Conservation (phyloP, 2,329 filamentous ascomycete genomes). For the Seiridium cupressi region DNA sequence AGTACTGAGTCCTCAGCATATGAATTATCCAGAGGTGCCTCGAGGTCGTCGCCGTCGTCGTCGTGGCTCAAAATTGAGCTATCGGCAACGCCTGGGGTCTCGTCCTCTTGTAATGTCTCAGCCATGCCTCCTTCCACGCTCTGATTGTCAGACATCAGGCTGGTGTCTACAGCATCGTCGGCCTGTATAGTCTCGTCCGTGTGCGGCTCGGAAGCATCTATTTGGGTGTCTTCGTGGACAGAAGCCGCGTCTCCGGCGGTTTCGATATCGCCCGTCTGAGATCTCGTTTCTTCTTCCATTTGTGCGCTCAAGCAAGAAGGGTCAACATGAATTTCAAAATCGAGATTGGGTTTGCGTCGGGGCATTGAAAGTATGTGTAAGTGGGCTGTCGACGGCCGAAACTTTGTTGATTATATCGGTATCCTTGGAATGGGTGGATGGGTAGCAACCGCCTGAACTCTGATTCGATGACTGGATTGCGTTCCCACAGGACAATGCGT, state of each 20-base stretch:
- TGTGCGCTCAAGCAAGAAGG: constrained; percentile 39
- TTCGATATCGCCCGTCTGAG: constrained; percentile 7
- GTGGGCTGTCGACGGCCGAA: neutral
- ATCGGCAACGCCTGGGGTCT: neutral
- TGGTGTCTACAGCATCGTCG: neutral
- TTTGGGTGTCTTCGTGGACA: constrained; percentile 19
- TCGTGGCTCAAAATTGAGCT: constrained; percentile 2
- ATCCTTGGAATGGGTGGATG: neutral
- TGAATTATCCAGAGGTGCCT: neutral
- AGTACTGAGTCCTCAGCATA: neutral
- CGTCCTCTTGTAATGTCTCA: constrained; percentile 3
- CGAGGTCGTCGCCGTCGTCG: neutral
- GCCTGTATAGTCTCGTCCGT: neutral
- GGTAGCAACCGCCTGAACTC: neutral
- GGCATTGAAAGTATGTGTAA: constrained; percentile 18
- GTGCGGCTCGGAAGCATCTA: constrained; percentile 5
- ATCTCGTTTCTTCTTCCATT: constrained; percentile 35
- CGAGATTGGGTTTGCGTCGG: constrained; percentile 29
- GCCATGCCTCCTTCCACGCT: neutral
- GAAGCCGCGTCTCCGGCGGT: constrained; percentile 12
- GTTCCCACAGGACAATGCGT: constrained; percentile 2
- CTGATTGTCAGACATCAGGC: neutral
- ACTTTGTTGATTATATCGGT: constrained; percentile 5
- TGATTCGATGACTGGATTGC: constrained; percentile 2
- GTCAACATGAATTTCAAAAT: constrained; percentile 50